Percentiles rank a stretch among this genome's conserved stretches.
These are phyloP conservation scores for Wickerhamomyces tratensis DNA, from an alignment of 805 yeast genomes.

Conservation along the genomic window DNA sequence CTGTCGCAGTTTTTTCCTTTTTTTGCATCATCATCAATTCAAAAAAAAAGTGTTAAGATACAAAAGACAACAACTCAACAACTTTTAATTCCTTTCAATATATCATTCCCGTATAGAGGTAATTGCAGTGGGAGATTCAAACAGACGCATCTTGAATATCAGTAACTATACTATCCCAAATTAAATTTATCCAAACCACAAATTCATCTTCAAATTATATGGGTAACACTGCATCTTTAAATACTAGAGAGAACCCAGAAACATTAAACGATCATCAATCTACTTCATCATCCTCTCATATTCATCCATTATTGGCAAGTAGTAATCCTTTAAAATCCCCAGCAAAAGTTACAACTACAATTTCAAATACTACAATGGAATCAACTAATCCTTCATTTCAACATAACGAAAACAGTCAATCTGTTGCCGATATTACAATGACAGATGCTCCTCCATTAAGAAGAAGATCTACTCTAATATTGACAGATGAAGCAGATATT, in stretches of 20 bases:
- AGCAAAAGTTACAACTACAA: not conserved
- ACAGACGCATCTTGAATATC: too few relatives aligned
- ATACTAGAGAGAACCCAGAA: not conserved
- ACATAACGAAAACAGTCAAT: conserved; percentile 1
- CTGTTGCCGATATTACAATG: conserved; percentile 18
- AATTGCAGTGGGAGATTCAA: too few relatives aligned
- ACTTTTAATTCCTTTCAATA: too few relatives aligned
- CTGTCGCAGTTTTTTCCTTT: too few relatives aligned
- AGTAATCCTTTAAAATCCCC: not conserved
- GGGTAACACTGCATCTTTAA: conserved; percentile 9
- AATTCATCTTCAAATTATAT: not conserved
- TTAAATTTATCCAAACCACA: too few relatives aligned
- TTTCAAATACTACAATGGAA: not conserved
- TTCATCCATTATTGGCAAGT: not conserved
- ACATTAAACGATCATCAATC: not conserved
- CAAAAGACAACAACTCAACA: too few relatives aligned
- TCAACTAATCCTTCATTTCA: not conserved
- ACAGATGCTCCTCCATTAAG: conserved; percentile 23
- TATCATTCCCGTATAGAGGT: too few relatives aligned
- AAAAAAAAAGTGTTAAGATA: too few relatives aligned
- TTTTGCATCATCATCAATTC: too few relatives aligned
- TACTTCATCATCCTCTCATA: not conserved
- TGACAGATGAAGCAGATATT: conserved; percentile 54
- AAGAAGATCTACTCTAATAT: conserved; percentile 62
- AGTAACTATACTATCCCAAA: too few relatives aligned